These are phyloP conservation scores for Salix brachista DNA, from an alignment of 345 rosid species.

Conservation along the genomic window DNA sequence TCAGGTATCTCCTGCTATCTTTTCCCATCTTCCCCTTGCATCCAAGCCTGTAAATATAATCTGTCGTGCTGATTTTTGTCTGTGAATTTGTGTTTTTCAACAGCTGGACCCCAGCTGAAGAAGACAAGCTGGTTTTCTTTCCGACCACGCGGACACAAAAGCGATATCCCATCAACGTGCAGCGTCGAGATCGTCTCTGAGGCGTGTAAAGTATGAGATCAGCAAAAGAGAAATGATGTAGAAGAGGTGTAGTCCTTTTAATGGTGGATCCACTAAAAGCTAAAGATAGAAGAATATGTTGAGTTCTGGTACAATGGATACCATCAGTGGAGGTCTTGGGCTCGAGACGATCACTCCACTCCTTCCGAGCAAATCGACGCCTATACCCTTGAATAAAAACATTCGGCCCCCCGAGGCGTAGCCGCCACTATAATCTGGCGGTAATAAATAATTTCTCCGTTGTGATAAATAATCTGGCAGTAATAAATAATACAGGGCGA, in stretches of 20 bases:
- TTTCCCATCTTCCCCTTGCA: background rate
- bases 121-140: constrained; percentile 85
- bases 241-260: background rate
- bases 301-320: background rate
- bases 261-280: background rate
- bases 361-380: background rate
- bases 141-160: constrained; percentile 91
- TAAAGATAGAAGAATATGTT: background rate
- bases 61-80: background rate
- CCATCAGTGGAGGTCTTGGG: background rate
- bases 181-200: constrained; percentile 31
- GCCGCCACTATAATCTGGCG: background rate
- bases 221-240: background rate
- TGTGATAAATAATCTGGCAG: background rate
- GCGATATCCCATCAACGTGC: constrained; percentile 72
- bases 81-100: background rate
- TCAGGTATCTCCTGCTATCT: constrained; percentile 15
- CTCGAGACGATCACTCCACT: background rate
- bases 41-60: background rate
- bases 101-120: constrained; percentile 86
- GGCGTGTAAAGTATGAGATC: background rate
- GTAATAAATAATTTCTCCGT: background rate
- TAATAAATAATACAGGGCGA: background rate
- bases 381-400: background rate
- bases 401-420: background rate